A percentile compares a stretch with the other conserved stretches of the same genome.
These are phyloP conservation scores for Fusarium sp. DNA, from an alignment of 2,329 filamentous ascomycete genomes.

Conservation along the genomic window DNA sequence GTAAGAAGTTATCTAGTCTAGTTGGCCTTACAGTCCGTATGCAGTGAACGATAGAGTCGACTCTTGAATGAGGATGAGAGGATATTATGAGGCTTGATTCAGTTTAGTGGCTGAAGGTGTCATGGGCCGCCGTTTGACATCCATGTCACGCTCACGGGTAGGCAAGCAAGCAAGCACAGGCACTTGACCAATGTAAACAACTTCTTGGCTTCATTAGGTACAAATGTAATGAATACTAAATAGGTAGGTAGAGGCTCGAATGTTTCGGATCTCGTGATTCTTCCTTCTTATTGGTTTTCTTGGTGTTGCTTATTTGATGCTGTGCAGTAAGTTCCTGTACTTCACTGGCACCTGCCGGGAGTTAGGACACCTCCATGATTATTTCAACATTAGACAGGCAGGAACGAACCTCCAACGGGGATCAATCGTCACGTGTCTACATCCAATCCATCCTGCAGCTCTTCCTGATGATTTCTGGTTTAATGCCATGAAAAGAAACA, in stretches of 20 bases:
- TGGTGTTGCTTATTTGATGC: neutral
- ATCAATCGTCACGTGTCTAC: neutral
- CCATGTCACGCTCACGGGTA: slow-evolving; percentile 20
- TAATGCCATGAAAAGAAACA: neutral
- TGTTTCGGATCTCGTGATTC: neutral
- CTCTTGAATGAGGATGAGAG: slow-evolving; percentile 16
- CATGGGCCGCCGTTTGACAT: slow-evolving; percentile 10
- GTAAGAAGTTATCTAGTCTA: neutral
- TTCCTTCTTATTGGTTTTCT: neutral
- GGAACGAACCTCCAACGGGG: neutral
- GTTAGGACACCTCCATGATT: neutral
- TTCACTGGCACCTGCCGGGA: neutral
- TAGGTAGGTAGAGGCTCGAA: neutral
- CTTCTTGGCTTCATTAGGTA: neutral
- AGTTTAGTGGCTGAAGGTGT: slow-evolving; percentile 27
- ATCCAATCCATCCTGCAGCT: neutral
- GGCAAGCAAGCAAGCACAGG: neutral
- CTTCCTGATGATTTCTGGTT: neutral
- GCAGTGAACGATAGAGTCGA: neutral
- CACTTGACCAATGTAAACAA: neutral
- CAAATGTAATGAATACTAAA: no score
- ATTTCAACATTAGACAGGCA: neutral
- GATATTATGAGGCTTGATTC: slow-evolving; percentile 14
- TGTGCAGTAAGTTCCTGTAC: neutral
- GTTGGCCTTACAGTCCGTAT: neutral